A percentile compares a stretch with the other conserved stretches of the same genome.
Conservation (phyloP, 1,139 yeast genomes). For the Suhomyces guaymorum region DNA sequence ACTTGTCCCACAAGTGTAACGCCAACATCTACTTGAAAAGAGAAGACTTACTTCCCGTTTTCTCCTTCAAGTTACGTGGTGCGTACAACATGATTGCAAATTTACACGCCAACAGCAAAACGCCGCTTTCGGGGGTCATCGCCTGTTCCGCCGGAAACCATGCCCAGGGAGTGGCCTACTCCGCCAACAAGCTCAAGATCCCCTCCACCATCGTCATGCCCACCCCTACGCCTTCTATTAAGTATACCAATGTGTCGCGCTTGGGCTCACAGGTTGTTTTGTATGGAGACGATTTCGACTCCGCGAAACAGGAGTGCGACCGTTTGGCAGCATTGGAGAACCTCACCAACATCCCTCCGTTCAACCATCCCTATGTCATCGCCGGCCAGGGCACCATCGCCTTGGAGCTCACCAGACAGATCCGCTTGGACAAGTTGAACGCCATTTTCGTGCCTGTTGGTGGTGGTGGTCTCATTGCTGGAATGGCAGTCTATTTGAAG, state of each 20-base stretch:
- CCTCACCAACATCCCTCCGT: slow-evolving; percentile 90
- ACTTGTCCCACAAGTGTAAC: slow-evolving; percentile 70
- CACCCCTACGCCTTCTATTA: slow-evolving; percentile 91
- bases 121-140: slow-evolving; percentile 82
- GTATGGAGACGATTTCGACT: slow-evolving; percentile 90
- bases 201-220: slow-evolving; percentile 99
- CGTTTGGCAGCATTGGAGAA: slow-evolving; percentile 69
- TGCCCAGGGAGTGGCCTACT: slow-evolving; percentile 97
- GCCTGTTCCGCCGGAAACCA: slow-evolving; percentile 99
- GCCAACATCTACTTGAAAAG: slow-evolving; percentile 78
- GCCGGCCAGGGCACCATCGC: slow-evolving; percentile 99
- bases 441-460: slow-evolving; percentile 95
- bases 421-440: slow-evolving; percentile 70
- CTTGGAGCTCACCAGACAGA: slow-evolving; percentile 85
- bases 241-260: slow-evolving; percentile 85
- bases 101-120: slow-evolving; percentile 55
- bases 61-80: slow-evolving; percentile 93
- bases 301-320: slow-evolving; percentile 86
- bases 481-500: slow-evolving; percentile 85
- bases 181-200: slow-evolving; percentile 79
- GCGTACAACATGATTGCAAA: slow-evolving; percentile 97
- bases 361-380: slow-evolving; percentile 95
- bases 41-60: slow-evolving; percentile 92
- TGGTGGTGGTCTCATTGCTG: slow-evolving; percentile 95
- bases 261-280: slow-evolving; percentile 93